These are phyloP conservation scores for Cornus kousa DNA, from an alignment of 148 eudicot species.

Conservation along the genomic window DNA sequence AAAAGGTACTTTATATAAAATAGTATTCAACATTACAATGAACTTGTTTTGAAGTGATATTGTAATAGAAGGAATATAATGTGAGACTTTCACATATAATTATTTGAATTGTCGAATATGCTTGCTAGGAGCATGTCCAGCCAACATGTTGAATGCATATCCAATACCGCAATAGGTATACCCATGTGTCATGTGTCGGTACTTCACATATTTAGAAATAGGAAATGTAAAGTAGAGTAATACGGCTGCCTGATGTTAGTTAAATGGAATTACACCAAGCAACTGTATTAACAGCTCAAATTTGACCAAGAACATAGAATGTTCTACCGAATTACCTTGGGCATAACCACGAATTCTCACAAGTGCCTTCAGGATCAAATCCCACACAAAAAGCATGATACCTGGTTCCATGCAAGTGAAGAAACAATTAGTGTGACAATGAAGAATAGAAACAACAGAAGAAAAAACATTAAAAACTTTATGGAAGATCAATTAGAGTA, in stretches of 20 bases:
- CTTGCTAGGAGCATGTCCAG: no score
- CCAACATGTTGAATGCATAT: no score
- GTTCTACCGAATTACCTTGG: constrained; percentile 62
- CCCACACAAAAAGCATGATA: constrained; percentile 97
- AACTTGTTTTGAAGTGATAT: neutral
- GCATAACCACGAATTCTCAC: constrained; percentile 85
- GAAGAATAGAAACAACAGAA: constrained; percentile 7
- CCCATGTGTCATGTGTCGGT: no score
- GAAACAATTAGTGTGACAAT: constrained; percentile 20
- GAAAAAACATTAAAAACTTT: neutral
- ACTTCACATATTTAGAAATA: no score
- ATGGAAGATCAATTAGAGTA: neutral
- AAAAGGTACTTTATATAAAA: no score
- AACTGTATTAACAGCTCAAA: neutral
- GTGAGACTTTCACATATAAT: no score
- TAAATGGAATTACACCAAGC: neutral
- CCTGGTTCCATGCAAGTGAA: constrained; percentile 50
- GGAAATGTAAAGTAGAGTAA: no score
- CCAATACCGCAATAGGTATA: no score
- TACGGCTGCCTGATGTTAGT: no score
- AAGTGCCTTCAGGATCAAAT: constrained; percentile 80
- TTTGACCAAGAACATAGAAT: neutral
- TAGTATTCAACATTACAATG: no score
- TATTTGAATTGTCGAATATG: no score
- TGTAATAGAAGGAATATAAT: no score